phyloP scores from a whole-genome alignment of 73 alveolate species.

The Paramecium primaurelia region DNA sequence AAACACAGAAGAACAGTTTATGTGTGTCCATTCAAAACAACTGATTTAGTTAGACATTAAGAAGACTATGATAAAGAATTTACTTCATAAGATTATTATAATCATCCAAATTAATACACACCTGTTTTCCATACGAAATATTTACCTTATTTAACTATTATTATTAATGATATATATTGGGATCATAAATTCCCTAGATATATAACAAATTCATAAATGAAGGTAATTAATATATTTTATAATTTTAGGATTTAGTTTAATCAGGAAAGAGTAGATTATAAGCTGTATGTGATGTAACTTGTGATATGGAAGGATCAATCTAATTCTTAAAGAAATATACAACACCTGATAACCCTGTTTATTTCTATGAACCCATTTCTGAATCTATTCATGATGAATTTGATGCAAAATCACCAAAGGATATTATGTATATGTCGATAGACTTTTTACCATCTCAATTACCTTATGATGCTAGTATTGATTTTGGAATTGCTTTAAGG shows the following conservation, averaged over 20 bases:
- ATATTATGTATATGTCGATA: conserved; percentile 77
- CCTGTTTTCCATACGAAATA: conserved; percentile 70
- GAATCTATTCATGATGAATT: conserved; percentile 57
- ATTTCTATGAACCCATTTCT: conserved; percentile 68
- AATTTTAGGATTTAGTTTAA: conserved; percentile 51
- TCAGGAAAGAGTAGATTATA: conserved; percentile 65
- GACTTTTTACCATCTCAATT: conserved; percentile 88
- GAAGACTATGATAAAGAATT: conserved; percentile 68
- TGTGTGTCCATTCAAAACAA: conserved; percentile 63
- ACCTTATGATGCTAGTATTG: conserved; percentile 85
- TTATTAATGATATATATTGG: conserved; percentile 84
- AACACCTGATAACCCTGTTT: conserved; percentile 81
- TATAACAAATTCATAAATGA: conserved; percentile 63
- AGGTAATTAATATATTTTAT: not conserved
- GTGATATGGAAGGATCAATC: conserved; percentile 85
- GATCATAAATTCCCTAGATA: conserved; percentile 83
- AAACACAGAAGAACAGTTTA: conserved; percentile 59
- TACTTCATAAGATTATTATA: conserved; percentile 76
- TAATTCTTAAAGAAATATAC: conserved; percentile 78
- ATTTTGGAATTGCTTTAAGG: not conserved
- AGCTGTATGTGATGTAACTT: conserved; percentile 89
- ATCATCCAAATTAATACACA: conserved; percentile 71
- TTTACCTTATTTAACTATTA: conserved; percentile 66
- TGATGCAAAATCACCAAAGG: conserved; percentile 45
- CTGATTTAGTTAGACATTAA: conserved; percentile 70